Conservation (phyloP, 2,329 filamentous ascomycete genomes). For the Ophiosphaerella herpotricha region DNA sequence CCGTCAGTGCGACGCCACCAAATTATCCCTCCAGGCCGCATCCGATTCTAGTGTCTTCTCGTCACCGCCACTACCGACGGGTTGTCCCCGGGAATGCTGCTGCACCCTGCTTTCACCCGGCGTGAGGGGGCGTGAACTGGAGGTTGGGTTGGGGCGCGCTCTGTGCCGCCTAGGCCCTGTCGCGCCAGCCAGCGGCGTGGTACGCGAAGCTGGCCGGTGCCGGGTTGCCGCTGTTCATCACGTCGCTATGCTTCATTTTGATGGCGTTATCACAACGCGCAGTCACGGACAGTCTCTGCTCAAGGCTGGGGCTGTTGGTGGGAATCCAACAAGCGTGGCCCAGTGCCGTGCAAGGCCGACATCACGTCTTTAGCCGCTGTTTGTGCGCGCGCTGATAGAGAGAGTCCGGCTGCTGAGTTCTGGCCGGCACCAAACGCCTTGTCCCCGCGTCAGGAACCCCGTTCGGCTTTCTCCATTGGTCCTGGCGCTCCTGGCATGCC, state of each 20-base stretch:
- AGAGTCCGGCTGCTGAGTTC: constrained; percentile 5
- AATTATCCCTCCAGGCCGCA: constrained; percentile 7
- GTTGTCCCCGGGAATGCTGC: neutral
- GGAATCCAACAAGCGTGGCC: neutral
- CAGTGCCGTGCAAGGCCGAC: constrained; percentile 8
- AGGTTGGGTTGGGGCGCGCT: constrained; percentile 7
- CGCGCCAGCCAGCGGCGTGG: neutral
- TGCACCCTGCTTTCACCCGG: constrained; percentile 19
- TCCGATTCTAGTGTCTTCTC: neutral
- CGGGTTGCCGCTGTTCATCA: neutral
- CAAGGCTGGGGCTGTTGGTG: neutral
- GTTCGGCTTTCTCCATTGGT: constrained; percentile 17
- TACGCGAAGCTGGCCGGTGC: neutral
- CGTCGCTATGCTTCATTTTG: no score
- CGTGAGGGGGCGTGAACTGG: constrained; percentile 4
- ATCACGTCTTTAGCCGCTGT: constrained; percentile 34
- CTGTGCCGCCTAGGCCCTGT: constrained; percentile 14
- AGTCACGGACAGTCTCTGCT: neutral
- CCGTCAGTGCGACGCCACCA: constrained; percentile 1
- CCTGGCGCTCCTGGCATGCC: constrained; percentile 6
- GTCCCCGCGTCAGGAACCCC: constrained; percentile 12
- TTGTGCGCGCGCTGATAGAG: constrained; percentile 5
- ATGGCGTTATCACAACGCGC: no score
- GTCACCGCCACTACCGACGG: no score
- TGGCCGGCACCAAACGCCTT: constrained; percentile 5